Percentiles rank a stretch among this genome's conserved stretches.
Evolutionary conservation across 2,329 filamentous ascomycete species (phyloP).

Genomic region (Periglandula ipomoeae): DNA sequence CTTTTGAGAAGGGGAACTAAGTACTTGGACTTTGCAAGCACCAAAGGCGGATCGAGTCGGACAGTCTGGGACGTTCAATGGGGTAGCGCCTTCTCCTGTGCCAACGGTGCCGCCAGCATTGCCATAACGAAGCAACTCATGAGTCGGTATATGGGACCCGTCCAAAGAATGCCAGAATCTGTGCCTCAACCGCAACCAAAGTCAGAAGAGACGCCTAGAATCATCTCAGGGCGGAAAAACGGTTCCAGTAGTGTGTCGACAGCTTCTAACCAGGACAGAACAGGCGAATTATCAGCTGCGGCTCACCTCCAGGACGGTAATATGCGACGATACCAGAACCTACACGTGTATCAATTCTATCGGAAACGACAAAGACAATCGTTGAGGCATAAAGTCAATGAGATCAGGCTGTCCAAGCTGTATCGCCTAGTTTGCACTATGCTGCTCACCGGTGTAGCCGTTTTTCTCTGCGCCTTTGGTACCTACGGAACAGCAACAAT

Average conservation of each 20-base stretch:
- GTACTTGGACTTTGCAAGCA: conserved; percentile 3
- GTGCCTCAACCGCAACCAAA: background rate
- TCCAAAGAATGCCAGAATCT: background rate
- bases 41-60: conserved; percentile 6
- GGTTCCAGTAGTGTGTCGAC: background rate
- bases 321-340: background rate
- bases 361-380: background rate
- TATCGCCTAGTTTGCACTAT: background rate
- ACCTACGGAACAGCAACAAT: conserved; percentile 14
- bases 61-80: conserved; percentile 18
- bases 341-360: background rate
- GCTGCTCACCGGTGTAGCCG: background rate
- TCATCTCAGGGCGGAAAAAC: background rate
- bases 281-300: background rate
- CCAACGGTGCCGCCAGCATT: conserved; percentile 19
- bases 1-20: background rate
- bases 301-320: background rate
- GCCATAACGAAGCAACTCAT: conserved; percentile 7
- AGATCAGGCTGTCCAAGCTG: background rate
- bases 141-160: background rate
- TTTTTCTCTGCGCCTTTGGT: background rate
- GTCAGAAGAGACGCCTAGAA: background rate
- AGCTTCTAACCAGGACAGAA: background rate
- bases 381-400: background rate
- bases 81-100: conserved; percentile 17